A percentile compares a stretch with the other conserved stretches of the same genome.
Conservation (phyloP, 192 early-diverging fungal genomes). For the Backusella tuberculispora region DNA sequence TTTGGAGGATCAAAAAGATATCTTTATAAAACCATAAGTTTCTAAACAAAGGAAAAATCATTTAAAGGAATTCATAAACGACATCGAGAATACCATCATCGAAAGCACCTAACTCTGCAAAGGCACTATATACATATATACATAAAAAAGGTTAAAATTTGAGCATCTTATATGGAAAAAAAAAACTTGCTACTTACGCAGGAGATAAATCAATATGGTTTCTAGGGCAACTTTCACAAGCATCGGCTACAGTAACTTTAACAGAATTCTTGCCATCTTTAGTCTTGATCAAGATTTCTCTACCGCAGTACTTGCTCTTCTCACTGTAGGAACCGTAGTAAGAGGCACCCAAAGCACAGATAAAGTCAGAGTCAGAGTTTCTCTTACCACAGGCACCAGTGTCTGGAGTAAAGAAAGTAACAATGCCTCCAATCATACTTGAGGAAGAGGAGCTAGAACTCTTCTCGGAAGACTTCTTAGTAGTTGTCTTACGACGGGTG, state of each 20-base stretch:
- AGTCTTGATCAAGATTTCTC: constrained; percentile 38
- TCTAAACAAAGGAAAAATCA: background rate
- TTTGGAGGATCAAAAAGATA: background rate
- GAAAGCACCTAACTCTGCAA: constrained; percentile 30
- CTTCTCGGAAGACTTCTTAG: constrained; percentile 10
- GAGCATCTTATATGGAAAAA: background rate
- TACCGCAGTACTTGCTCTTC: constrained; percentile 42
- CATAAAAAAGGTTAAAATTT: constrained; percentile 1
- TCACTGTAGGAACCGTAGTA: constrained; percentile 43
- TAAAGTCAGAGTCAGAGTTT: constrained; percentile 24
- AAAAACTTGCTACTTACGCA: constrained; percentile 9
- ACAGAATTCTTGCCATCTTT: constrained; percentile 41
- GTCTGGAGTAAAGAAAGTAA: constrained; percentile 35
- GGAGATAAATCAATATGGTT: constrained; percentile 40
- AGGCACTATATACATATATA: constrained; percentile 24
- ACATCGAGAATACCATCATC: constrained; percentile 33
- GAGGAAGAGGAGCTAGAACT: background rate
- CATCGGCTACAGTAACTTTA: constrained; percentile 46
- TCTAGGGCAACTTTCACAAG: constrained; percentile 47
- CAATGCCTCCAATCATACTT: background rate
- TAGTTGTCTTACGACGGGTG: background rate
- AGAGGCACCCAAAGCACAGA: constrained; percentile 26
- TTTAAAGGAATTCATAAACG: constrained; percentile 26
- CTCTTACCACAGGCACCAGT: constrained; percentile 39
- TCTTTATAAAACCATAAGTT: constrained; percentile 7